Base-by-base conservation (phyloP, 345 rosid genomes). In the Noccaea bulbosa region DNA sequence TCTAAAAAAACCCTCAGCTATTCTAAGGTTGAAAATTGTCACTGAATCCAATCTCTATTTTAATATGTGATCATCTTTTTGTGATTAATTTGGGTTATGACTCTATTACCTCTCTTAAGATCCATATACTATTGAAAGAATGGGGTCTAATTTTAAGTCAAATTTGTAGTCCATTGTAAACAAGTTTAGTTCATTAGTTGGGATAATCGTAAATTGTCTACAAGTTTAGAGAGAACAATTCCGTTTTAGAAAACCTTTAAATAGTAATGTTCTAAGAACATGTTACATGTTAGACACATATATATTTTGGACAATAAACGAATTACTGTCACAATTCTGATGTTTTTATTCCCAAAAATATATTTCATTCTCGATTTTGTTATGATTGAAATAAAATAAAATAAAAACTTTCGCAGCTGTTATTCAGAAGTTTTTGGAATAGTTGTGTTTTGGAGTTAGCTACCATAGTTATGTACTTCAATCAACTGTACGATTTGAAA, bases 11-110 rank as follows among this genome's bases (percentile, higher is more conserved):
- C n/a, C 4, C 9, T 47, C n/a, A 40, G 5, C n/a, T 33, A 52
- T 59, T 74, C 40, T 27, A 56, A 58, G 54, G 66, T 73, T 20
- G 40, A 41, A 10, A 39, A 5, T 35, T 64, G 65, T 45, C 33
- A 37, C 11, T n/a, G 3, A 43, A 65, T 8, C 56, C 65, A 8
- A 7, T 20, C 41, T 73, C 67, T 73, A 50, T 66, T 73, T 73
- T 50, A 50, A 50, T 50, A 50, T 34, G 67, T 58, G 61, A 22
- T 40, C 7, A 30, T n/a, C 11, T 51, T 49, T 58, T 37, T 12
- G 17, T 24, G 48, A 69, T 50, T 22, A 40, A 17, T 45, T 56
- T 64, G 38, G 60, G 51, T 38, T 64, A 6, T 16, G 49, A 34
- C 12, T 53, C 12, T 52, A 20, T 51, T 34, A 14, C 54, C 54